Conservation (phyloP, 2,329 filamentous ascomycete species). For the Coleophoma crateriformis region DNA sequence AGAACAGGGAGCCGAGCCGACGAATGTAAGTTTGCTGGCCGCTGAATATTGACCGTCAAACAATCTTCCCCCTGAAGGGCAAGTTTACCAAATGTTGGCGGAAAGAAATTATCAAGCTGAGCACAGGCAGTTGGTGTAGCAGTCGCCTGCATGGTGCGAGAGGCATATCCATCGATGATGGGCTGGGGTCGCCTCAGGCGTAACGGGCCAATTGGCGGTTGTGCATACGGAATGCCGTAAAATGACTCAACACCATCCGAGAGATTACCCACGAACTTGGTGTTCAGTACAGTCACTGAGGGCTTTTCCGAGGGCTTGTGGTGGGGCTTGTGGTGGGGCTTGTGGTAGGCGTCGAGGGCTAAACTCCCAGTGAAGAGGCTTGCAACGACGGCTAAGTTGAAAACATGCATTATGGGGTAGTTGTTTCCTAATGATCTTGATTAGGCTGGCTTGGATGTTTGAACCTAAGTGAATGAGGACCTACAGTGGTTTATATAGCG, state of each 20-base stretch:
- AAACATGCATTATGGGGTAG: no score
- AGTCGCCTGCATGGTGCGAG: slow-evolving; percentile 59
- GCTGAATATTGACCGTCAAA: slow-evolving; percentile 53
- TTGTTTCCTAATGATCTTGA: no score
- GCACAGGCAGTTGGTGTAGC: slow-evolving; percentile 53
- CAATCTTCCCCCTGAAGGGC: slow-evolving; percentile 58
- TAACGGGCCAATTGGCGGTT: slow-evolving; percentile 59
- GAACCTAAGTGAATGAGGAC: no score
- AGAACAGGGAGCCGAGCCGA: slow-evolving; percentile 59
- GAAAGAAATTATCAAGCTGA: slow-evolving; percentile 47
- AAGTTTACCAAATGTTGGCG: slow-evolving; percentile 46
- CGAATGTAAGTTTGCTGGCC: slow-evolving; percentile 49
- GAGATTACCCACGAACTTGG: slow-evolving; percentile 12
- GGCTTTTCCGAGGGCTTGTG: no score
- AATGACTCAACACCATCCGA: slow-evolving; percentile 54
- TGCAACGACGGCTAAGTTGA: no score
- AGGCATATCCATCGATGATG: slow-evolving; percentile 41
- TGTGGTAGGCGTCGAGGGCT: no score
- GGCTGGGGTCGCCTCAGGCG: slow-evolving; percentile 66
- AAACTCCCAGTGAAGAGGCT: no score
- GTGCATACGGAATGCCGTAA: slow-evolving; percentile 69
- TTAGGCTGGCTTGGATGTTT: no score
- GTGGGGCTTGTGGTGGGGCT: no score
- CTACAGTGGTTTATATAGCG: no score
- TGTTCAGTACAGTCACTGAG: slow-evolving; percentile 9